These are phyloP conservation scores for Euphorbia schlechtendalii DNA, from an alignment of 441 rosid genomes.

Conservation along the genomic window DNA sequence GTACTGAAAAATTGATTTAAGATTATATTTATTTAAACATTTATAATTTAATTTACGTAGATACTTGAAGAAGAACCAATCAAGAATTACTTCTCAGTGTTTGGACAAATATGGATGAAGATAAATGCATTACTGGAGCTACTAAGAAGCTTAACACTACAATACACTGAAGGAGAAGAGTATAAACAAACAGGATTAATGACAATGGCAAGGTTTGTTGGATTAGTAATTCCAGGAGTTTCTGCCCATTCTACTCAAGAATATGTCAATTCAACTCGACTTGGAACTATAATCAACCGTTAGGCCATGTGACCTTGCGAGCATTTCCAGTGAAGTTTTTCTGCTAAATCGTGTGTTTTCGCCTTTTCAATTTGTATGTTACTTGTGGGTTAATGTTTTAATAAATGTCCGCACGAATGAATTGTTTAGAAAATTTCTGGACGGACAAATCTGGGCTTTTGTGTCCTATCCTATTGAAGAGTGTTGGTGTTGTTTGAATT, in stretches of 20 bases:
- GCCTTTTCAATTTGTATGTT: too few relatives aligned
- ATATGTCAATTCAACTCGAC: slow-evolving; percentile 51
- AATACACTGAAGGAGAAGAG: slow-evolving; percentile 32
- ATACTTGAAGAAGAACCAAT: slow-evolving; percentile 45
- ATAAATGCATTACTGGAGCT: slow-evolving; percentile 40
- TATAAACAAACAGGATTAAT: slow-evolving; percentile 51
- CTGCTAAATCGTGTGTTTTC: too few relatives aligned
- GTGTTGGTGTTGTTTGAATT: too few relatives aligned
- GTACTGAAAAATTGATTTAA: too few relatives aligned
- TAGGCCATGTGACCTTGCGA: background rate
- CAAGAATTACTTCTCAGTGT: slow-evolving; percentile 37
- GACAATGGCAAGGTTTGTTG: slow-evolving; percentile 33
- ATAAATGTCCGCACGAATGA: too few relatives aligned
- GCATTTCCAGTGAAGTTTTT: too few relatives aligned
- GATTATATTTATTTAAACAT: too few relatives aligned
- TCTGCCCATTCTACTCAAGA: slow-evolving; percentile 56
- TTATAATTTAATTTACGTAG: slow-evolving; percentile 16
- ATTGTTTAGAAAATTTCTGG: too few relatives aligned
- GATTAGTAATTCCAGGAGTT: slow-evolving; percentile 48
- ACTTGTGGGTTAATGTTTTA: too few relatives aligned
- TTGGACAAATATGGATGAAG: slow-evolving; percentile 22
- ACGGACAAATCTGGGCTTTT: too few relatives aligned
- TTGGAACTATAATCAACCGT: slow-evolving; percentile 19
- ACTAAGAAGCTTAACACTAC: slow-evolving; percentile 50
- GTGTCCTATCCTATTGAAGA: too few relatives aligned